Base-by-base conservation (phyloP, 169 alveolate genomes). In the Toxoplasma gondii region DNA sequence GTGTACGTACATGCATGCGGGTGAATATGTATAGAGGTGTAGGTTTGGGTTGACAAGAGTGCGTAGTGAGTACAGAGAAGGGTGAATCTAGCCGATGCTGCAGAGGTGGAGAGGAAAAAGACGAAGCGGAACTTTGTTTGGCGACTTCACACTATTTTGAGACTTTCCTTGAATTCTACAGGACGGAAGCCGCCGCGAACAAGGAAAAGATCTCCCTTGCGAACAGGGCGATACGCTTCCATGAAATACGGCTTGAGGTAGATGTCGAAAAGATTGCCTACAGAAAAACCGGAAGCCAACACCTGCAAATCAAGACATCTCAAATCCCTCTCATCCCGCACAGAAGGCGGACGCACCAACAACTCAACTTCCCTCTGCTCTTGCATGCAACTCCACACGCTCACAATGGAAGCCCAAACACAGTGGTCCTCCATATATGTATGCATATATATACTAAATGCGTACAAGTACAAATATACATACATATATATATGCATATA, bases 121-220 rank as follows among this genome's bases (percentile, higher is more conserved):
- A n/a, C n/a, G n/a, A n/a, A n/a, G n/a, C n/a, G n/a, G n/a, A n/a
- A n/a, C n/a, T n/a, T n/a, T n/a, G n/a, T n/a, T n/a, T n/a, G n/a
- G n/a, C n/a, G n/a, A n/a, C 19, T 9, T 19, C 19, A 53, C 27
- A 53, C 9, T 53, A 53, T 53, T 9, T 53, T 19, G 67, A 22
- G 43, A 69, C 41, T 7, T 44, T 92, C 96, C 98, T 99, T 99
- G 97, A 99, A 99, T 96, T 99, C 99, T 49, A 99, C 99, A 5
- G 99, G 99, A 95, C 99, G 98, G 98, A 99, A 99, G 39, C 99
- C 99, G 4, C 99, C 99, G 90, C 99, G 98, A 41, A 99, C 99
- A 83, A 99, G 96, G 97, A 99, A 99, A 78, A 98, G 97, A 95
- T 99, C 99, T 29, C 99, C 99, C 95, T 99, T 99, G 95, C 99